Base-by-base conservation (phyloP, 108 stramenopile genomes). In the Nannochloropsis salina region DNA sequence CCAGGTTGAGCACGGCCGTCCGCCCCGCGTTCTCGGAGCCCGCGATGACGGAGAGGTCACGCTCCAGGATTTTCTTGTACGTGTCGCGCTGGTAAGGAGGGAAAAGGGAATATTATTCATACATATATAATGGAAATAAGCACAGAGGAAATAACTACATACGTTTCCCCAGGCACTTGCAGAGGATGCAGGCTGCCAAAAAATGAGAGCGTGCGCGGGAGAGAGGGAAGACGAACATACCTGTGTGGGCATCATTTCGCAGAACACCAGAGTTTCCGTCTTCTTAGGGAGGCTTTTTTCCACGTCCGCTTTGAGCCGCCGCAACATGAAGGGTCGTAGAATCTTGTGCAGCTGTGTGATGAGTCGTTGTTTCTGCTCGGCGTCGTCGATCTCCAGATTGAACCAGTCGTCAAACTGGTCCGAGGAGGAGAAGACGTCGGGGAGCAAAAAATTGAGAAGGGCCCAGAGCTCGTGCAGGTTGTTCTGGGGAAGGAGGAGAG, bases 311-410 rank as follows among this genome's bases (percentile, higher is more conserved):
- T 99, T 99, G 45, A 98, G 92, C 42, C 99, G 93, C 41, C 99
- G 94, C 40, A 99, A 91, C 97, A 99, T 97, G 89, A 98, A 99
- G 6, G 98, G 98, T 31, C 97, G 93, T 21, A 99, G 92, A 83
- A 99, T 94, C 85, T 96, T 97, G 93, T 99, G 99, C 42, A 99
- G 94, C 88, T 96, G 95, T 41, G 93, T 92, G 87, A 99, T 97
- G 92, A 98, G 94, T n/a, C 92, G 90, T 87, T 98, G 95, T 92
- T 98, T 97, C 11, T 87, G 87, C 42, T 90, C 88, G 79, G 94
- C 95, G 74, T 90, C 89, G 81, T 94, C 89, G 80, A 91, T 88
- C 51, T 91, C 90, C 22, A 96, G 89, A 41, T 95, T 97, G 90
- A 94, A 99, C 83, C 94, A 93, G 85, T 94, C 93, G 82, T 93